Evolutionary conservation across 257 asterid species (phyloP), one percentile per base, ranked within the genome.

Genomic region (Rauvolfia tetraphylla): DNA sequence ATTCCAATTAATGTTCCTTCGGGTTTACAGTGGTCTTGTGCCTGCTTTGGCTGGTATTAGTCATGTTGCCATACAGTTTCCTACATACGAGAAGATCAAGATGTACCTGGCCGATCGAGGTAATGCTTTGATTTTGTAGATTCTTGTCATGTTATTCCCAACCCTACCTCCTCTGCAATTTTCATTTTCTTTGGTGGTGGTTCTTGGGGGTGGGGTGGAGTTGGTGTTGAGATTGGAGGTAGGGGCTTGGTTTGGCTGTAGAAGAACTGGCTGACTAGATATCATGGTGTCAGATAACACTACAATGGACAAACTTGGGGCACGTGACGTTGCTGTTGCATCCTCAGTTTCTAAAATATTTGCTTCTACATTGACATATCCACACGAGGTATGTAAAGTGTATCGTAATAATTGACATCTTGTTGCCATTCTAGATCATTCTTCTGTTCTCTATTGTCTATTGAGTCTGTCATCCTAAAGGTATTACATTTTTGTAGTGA

Each of bases 1-100:
- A 5, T 27, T 72, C 61, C 65, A 38, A 20, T 15, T 39, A 62
- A 72, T 34, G 44, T 49, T 1, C 41, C 41, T 51, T 33, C 53
- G 25, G 6, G 65, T 51, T 77, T 78, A 81, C 93, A 94, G 99
- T 81, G 99, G 99, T 85, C 95, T 95, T 68, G 97, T 95, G 83
- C 98, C 98, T 29, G 98, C 98, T 79, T 85, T 95, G 87, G 98
- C 97, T 79, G 98, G 99, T 61, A 74, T 92, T 75, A 95, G 91
- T 83, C 98, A 95, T 77, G 98, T 91, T 12, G 98, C 98, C 25
- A 92, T 95, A 83, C 98, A 95, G 56, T 94, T 94, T 80, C 97
- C 98, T 51, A 84, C 91, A 14, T 94, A 94, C 74, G 98, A 94
- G 90, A 86, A 88, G 85, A 89, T 92, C 73, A 95, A 95, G 80